Base-by-base conservation (phyloP, 2,329 filamentous ascomycete genomes). In the Fusarium lateritium region DNA sequence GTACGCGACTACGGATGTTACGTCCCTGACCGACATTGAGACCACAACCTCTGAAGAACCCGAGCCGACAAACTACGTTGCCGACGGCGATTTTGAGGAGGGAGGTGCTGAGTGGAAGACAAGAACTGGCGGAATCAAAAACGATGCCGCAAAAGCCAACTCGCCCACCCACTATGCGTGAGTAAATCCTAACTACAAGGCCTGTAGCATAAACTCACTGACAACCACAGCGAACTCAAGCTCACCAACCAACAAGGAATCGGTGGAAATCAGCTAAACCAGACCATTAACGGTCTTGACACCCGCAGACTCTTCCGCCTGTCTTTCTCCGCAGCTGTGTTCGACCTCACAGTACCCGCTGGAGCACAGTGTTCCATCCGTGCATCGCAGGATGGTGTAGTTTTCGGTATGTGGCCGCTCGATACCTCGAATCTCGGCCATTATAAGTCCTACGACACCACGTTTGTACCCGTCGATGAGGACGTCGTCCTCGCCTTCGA, bases 171-270 rank as follows among this genome's bases (percentile, higher is more conserved):
- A 36, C 34, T 42, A 21, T 4, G 46, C 33, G 59, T 61, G 42
- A 22, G 56, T 7, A 2, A 0, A 1, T 3, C 0, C 17, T 1
- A 4, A 0, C 1, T 4, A 38, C 13, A 15, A 2, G 19, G 3
- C 19, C 19, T 19, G 19, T 19, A 19, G 19, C 19, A 19, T 2
- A 2, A 19, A 19, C 3, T 3, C 19, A 3, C 19, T 19, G 3
- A 19, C 19, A 19, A 19, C 19, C 19, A 19, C 19, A 19, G 19
- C 19, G 19, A 19, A 19, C 19, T 19, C 2, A 19, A 19, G 19
- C 19, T 19, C 19, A 19, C 2, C 19, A 19, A 19, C 19, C 19
- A 11, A 13, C 19, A 62, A 57, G 1, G 9, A 31, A 13, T 34
- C 13, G 56, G 59, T 2, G 59, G 46, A 2, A 56, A 62, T 1